Percentiles rank a stretch among this genome's conserved stretches.
phyloP scores from a whole-genome alignment of 805 yeast genomes.

The Starmerella stigmatis region DNA sequence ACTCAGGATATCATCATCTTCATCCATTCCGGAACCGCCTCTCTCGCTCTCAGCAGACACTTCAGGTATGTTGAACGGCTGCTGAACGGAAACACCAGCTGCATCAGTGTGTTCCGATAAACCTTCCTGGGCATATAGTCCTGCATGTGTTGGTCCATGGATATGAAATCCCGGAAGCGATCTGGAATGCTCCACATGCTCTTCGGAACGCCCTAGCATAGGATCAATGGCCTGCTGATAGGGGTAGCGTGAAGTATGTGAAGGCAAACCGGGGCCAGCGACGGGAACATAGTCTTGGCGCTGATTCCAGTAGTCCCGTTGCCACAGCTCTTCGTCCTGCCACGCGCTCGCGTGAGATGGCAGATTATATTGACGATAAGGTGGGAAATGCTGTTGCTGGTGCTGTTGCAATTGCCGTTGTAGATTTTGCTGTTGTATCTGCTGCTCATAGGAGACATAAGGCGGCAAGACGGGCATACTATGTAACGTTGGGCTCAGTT shows the following conservation, averaged over 20 bases:
- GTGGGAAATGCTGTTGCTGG: background rate
- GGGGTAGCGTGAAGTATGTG: background rate
- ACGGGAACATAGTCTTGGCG: background rate
- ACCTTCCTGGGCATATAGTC: no score
- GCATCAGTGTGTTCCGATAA: no score
- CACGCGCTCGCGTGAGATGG: background rate
- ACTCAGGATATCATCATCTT: slow-evolving; percentile 12
- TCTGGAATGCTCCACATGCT: no score
- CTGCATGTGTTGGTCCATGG: no score
- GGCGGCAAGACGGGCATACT: slow-evolving; percentile 2
- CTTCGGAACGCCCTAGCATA: no score
- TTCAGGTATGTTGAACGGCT: no score
- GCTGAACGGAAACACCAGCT: no score
- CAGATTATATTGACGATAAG: background rate
- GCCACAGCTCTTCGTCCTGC: background rate
- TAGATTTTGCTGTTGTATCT: slow-evolving; percentile 1
- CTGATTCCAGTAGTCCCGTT: background rate
- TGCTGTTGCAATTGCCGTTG: slow-evolving; percentile 4
- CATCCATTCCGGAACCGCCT: no score
- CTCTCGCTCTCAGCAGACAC: no score
- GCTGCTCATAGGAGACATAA: slow-evolving; percentile 6
- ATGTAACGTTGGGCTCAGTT: background rate
- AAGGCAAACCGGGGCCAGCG: background rate
- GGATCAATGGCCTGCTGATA: no score
- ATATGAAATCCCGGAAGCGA: no score